Evolutionary conservation across 2,329 filamentous ascomycete species (phyloP), one percentile per base, ranked within the genome.

Genomic region (Monosporascus sp.): DNA sequence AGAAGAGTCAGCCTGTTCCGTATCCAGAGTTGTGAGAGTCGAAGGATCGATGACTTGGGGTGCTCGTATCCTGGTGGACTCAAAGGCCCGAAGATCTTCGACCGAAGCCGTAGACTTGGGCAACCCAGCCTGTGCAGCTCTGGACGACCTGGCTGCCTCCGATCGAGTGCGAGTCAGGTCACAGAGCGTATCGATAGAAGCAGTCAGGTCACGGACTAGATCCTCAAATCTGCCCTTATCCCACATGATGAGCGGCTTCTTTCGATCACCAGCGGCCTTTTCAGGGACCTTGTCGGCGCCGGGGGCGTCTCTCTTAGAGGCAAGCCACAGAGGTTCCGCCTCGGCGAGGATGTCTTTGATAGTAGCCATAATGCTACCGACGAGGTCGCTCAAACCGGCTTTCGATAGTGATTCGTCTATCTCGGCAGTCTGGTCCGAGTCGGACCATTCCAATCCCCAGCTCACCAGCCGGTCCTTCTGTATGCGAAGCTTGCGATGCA

Each of bases 361-460:
- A 48, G 87, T 91, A 17, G 82, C 82, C 78, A 93, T 84, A 62
- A 92, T 88, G 66, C 87, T 90, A 53, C 84, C 83, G 50, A 92
- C 88, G 1, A 89, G 82, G 66, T 91, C 88, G 54, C 85, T 88
- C 52, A 92, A 72, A 22, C 88, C 89, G 50, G 86, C 85, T 66
- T 87, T 85, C 62, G 87, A 88, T 8, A 87, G 74, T 15, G 82
- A 83, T 63, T 85, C 82, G 63, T 87, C 83, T 57, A 92, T 91
- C 68, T 89, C 83, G 62, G 83, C 81, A 54, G 84, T 78, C 63
- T 85, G 80, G 58, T 76, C 80, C 17, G 85, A 83, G 66, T 91
- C 88, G 52, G 84, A 88, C 89, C 89, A 93, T 68, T 90, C 87
- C 50, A 90, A 74, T 0, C 88, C 89, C 89, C 89, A 93, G 55